Evolutionary conservation across 2,329 filamentous ascomycete genomes (phyloP).

Genomic region (Colletotrichum zoysiae): DNA sequence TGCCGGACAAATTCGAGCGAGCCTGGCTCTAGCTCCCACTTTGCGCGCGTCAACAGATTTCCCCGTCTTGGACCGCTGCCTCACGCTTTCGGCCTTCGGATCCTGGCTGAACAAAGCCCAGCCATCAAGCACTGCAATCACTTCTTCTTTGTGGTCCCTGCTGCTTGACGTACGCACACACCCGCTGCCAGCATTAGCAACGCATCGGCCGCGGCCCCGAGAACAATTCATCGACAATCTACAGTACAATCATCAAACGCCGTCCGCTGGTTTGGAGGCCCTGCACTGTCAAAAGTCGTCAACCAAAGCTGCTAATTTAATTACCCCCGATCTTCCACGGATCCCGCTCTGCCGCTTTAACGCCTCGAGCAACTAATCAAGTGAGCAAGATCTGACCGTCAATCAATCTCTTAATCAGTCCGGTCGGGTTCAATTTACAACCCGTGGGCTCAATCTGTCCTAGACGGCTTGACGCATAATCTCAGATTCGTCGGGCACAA

Average conservation of each 20-base stretch:
- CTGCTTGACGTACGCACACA: slow-evolving; percentile 17
- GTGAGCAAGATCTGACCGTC: slow-evolving; percentile 28
- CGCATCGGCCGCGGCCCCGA: slow-evolving; percentile 22
- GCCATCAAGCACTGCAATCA: slow-evolving; percentile 2
- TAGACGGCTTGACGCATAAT: slow-evolving; percentile 31
- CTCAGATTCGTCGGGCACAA: slow-evolving; percentile 13
- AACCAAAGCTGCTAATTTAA: neutral
- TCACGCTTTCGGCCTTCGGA: slow-evolving; percentile 37
- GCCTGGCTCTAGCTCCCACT: slow-evolving; percentile 22
- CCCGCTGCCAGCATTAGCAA: neutral
- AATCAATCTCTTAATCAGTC: slow-evolving; percentile 33
- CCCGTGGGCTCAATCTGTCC: slow-evolving; percentile 32
- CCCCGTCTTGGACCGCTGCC: slow-evolving; percentile 30
- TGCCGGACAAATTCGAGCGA: slow-evolving; percentile 26
- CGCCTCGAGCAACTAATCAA: slow-evolving; percentile 22
- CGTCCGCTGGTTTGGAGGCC: slow-evolving; percentile 32
- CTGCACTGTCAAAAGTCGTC: neutral
- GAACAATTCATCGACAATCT: slow-evolving; percentile 34
- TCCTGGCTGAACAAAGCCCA: slow-evolving; percentile 37
- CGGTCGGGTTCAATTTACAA: slow-evolving; percentile 23
- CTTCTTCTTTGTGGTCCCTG: neutral
- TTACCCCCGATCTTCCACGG: slow-evolving; percentile 12
- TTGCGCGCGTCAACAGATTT: slow-evolving; percentile 12
- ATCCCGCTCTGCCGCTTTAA: slow-evolving; percentile 34
- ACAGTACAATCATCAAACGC: slow-evolving; percentile 35